Evolutionary conservation across 306 rosid species (phyloP), one percentile per base, ranked within the genome.

Genomic region (Echinosophora koreensis): DNA sequence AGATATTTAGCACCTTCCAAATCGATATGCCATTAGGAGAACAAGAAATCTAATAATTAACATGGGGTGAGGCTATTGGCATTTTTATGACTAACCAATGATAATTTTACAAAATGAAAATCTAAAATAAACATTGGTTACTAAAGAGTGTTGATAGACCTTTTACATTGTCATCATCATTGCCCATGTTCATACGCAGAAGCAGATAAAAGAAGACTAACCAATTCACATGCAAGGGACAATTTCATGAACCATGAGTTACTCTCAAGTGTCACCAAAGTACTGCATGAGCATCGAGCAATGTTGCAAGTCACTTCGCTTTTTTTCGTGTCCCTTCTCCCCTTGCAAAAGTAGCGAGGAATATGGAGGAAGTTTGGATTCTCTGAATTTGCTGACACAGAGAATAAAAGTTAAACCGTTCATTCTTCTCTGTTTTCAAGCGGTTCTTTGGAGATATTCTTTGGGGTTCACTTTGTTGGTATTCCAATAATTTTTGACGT

Each of bases 241-340:
- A 74, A 17, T 3, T 30, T 14, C 3, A 46, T 18, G 22, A 61
- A 34, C 10, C 51, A 75, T 37, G 54, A 75, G 42, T 34, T 22
- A 30, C 8, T 37, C 22, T 5, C 5, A 50, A 35, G 55, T 73
- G 42, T 76, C 17, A 32, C 62, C 38, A 62, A 35, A 59, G 38
- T 11, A 6, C 37, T 17, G 39, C 66, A 42, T 66, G 27, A 55
- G 75, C 60, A 77, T 63, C 30, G 64, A 76, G 56, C 65, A 69
- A 37, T 32, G 58, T 71, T 51, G 8, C 18, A 4, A 14, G 77
- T 46, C 49, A 37, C 15, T 1, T 62, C 6, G 51, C 17, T 32
- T 60, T 16, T 16, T 28, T 17, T 17, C 11, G 5, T 65, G 55
- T 57, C 54, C 54, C 66, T 66, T 66, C 52, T 51, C 57, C 30